Evolutionary conservation across 208 protist species (phyloP).

Genomic region (Herpetomonas tarakana): DNA sequence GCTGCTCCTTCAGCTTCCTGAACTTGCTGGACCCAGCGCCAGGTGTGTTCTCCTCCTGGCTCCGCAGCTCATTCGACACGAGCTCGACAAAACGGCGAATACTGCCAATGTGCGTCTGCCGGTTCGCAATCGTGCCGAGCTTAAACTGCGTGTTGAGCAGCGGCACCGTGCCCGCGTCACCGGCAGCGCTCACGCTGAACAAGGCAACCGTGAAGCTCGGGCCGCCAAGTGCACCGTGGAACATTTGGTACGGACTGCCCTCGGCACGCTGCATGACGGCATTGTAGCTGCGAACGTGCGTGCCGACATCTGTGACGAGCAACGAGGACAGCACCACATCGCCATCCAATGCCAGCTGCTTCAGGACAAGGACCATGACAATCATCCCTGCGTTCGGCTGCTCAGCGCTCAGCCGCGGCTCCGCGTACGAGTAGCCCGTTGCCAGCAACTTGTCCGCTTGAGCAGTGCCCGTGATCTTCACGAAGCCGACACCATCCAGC

Average conservation of each 20-base stretch:
- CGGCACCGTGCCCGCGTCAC: conserved; percentile 27
- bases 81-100: conserved; percentile 38
- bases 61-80: conserved; percentile 36
- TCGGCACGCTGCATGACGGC: conserved; percentile 32
- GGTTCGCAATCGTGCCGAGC: conserved; percentile 39
- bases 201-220: conserved; percentile 47
- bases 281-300: conserved; percentile 23
- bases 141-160: conserved; percentile 54
- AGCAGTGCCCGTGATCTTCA: conserved; percentile 20
- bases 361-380: conserved; percentile 50
- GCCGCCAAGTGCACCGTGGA: conserved; percentile 49
- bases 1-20: background rate
- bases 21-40: background rate
- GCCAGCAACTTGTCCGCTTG: conserved; percentile 8
- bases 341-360: conserved; percentile 31
- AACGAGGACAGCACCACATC: conserved; percentile 65
- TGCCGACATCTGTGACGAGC: conserved; percentile 41
- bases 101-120: conserved; percentile 39
- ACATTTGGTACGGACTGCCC: conserved; percentile 30
- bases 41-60: background rate
- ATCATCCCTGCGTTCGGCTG: conserved; percentile 28
- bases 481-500: conserved; percentile 48
- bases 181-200: conserved; percentile 26
- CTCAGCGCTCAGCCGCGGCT: conserved; percentile 5
- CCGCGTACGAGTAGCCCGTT: conserved; percentile 20